These are phyloP conservation scores for Chaetothyriales sp. DNA, from an alignment of 2,329 filamentous ascomycete species.

Conservation along the genomic window DNA sequence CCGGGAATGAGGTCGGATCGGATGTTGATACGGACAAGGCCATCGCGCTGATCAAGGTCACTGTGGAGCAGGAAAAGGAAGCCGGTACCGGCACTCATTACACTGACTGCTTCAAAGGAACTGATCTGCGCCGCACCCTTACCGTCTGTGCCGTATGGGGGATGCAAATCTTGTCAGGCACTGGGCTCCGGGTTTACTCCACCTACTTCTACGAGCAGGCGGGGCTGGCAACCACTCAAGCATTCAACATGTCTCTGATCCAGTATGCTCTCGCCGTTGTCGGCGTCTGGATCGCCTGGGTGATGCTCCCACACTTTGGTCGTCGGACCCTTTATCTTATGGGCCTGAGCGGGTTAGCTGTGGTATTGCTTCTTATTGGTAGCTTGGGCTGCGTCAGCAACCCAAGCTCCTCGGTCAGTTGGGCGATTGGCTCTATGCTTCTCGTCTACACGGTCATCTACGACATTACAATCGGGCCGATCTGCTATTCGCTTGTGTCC, in stretches of 20 bases:
- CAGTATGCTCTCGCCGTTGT: constrained; percentile 30
- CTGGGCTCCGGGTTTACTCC: constrained; percentile 50
- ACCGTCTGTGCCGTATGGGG: constrained; percentile 52
- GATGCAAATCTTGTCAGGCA: constrained; percentile 50
- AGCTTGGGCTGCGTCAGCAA: constrained; percentile 22
- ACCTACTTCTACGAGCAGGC: constrained; percentile 41
- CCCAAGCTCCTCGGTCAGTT: constrained; percentile 21
- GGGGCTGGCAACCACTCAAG: constrained; percentile 22
- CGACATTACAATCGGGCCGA: constrained; percentile 41
- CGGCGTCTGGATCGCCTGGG: constrained; percentile 40
- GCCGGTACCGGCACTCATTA: constrained; percentile 37
- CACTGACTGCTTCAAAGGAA: constrained; percentile 69
- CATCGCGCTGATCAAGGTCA: constrained; percentile 27
- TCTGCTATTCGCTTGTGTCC: constrained; percentile 40
- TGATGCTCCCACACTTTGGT: constrained; percentile 22
- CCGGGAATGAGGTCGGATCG: constrained; percentile 19
- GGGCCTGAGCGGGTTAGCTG: constrained; percentile 44
- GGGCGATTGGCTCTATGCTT: constrained; percentile 18
- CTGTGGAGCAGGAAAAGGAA: constrained; percentile 20
- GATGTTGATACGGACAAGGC: constrained; percentile 25
- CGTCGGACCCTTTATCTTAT: constrained; percentile 19
- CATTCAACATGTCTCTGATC: constrained; percentile 36
- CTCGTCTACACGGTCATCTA: constrained; percentile 44
- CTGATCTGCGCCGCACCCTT: constrained; percentile 67
- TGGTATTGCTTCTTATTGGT: constrained; percentile 22